These are phyloP conservation scores for Macadamia tetraphylla DNA, from an alignment of 164 flowering plant species.

Conservation along the genomic window DNA sequence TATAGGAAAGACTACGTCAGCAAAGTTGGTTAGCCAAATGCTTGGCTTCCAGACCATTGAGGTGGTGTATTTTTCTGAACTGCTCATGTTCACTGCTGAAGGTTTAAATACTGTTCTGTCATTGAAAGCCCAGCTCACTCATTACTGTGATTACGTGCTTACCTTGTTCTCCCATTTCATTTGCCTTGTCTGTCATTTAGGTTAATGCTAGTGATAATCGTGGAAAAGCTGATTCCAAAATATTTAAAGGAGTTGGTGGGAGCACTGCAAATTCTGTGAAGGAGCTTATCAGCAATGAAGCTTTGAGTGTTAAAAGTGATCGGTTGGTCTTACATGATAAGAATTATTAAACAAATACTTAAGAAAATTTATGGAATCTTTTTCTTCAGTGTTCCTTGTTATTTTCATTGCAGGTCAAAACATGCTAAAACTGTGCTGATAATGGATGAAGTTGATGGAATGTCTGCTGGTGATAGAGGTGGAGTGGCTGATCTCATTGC, in stretches of 20 bases:
- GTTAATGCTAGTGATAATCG: slow-evolving; percentile 15
- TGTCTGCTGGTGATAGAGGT: slow-evolving; percentile 99
- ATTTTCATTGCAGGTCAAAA: slow-evolving; percentile 49
- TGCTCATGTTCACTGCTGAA: not conserved
- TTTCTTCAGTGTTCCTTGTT: not conserved
- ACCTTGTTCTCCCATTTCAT: no score
- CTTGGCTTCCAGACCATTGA: no score
- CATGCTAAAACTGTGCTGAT: slow-evolving; percentile 73
- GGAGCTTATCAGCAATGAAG: slow-evolving; percentile 51
- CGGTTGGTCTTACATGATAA: no score
- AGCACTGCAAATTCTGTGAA: slow-evolving; percentile 30
- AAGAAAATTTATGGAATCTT: no score
- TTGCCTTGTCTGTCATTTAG: slow-evolving; percentile 10
- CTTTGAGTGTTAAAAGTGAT: slow-evolving; percentile 49
- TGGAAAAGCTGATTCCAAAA: no score
- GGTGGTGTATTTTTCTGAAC: slow-evolving; percentile 5
- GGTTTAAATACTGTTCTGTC: not conserved
- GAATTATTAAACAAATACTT: no score
- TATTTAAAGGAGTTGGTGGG: no score
- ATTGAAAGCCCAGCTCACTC: no score
- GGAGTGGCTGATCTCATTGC: slow-evolving; percentile 96
- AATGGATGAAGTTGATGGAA: slow-evolving; percentile 99
- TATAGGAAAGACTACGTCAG: no score
- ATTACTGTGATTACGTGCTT: no score
- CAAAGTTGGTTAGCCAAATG: no score